Evolutionary conservation across 345 rosid species (phyloP).

Genomic region (Melaleuca alternifolia): DNA sequence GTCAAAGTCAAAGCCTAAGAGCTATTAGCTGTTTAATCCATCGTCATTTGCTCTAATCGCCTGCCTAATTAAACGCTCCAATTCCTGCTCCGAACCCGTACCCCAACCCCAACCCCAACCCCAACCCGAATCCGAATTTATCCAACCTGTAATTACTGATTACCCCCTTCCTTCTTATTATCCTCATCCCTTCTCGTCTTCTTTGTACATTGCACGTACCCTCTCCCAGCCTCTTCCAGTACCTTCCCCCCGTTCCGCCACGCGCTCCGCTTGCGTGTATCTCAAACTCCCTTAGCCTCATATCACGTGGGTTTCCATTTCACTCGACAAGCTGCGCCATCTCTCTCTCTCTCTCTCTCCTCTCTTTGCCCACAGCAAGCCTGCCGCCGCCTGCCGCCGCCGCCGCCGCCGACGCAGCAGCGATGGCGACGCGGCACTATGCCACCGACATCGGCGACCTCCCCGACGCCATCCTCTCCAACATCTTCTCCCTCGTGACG

Average conservation of each 20-base stretch:
- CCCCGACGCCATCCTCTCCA: conserved; percentile 58
- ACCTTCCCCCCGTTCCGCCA: not conserved
- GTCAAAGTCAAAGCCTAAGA: too few species aligned
- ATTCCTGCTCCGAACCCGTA: too few species aligned
- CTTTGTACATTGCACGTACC: not conserved
- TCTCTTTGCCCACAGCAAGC: not conserved
- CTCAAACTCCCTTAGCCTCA: not conserved
- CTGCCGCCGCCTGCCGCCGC: not conserved
- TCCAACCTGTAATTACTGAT: too few species aligned
- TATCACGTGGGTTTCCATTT: not conserved
- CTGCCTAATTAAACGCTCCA: too few species aligned
- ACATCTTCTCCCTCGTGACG: conserved; percentile 34
- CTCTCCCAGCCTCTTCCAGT: not conserved
- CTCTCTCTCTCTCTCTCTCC: not conserved
- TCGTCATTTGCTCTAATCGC: too few species aligned
- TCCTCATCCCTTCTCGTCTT: not conserved
- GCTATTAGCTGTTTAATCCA: too few species aligned
- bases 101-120: too few species aligned
- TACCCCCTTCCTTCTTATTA: not conserved
- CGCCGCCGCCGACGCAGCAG: not conserved
- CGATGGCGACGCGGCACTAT: not conserved
- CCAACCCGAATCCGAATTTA: not conserved
- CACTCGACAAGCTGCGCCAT: not conserved
- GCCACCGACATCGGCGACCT: conserved; percentile 40
- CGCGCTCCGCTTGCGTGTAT: not conserved